Conservation (phyloP, 345 rosid species). For the Syzygium aromaticum region DNA sequence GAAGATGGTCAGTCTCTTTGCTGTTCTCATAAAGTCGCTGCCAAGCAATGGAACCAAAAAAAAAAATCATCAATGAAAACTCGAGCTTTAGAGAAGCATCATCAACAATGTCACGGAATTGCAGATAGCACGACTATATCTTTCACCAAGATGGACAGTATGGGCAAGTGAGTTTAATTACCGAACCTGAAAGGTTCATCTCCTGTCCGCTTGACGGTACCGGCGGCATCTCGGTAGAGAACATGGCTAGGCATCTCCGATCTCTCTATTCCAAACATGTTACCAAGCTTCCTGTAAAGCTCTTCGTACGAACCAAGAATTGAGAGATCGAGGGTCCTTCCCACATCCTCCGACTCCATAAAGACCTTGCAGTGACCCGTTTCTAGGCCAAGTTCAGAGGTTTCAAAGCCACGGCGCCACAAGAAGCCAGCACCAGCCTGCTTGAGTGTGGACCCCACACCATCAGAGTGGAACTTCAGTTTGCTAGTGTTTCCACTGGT, state of each 20-base stretch:
- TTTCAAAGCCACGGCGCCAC: constrained; percentile 33
- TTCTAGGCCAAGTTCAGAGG: constrained; percentile 26
- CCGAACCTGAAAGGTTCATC: constrained; percentile 85
- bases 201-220: constrained; percentile 51
- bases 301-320: constrained; percentile 74
- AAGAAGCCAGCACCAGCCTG: constrained; percentile 21
- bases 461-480: constrained; percentile 17
- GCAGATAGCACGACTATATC: neutral
- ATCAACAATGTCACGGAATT: neutral
- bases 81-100: neutral
- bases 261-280: constrained; percentile 70
- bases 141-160: neutral
- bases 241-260: constrained; percentile 47
- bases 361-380: constrained; percentile 90
- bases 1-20: constrained; percentile 66
- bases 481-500: constrained; percentile 13
- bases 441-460: constrained; percentile 15
- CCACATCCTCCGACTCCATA: constrained; percentile 85
- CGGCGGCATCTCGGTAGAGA: constrained; percentile 59
- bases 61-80: neutral
- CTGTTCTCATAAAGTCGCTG: constrained; percentile 60
- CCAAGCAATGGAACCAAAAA: neutral
- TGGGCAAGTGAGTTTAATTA: neutral
- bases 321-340: constrained; percentile 77
- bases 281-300: constrained; percentile 48